Base-by-base conservation (phyloP, 2,329 filamentous ascomycete species). In the Hypoxylon sp. region DNA sequence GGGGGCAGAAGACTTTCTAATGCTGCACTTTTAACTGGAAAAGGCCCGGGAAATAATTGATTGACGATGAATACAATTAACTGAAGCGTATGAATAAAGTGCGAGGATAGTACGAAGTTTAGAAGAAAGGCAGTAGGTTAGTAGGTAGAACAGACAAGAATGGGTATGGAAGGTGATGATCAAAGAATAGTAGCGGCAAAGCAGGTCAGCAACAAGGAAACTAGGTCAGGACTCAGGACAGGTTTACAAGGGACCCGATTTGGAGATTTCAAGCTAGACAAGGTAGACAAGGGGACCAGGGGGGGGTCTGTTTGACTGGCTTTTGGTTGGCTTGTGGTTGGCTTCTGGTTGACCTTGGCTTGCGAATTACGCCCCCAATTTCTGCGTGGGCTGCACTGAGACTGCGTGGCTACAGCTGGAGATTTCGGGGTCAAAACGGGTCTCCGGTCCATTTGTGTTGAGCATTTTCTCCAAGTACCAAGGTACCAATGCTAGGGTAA, bases 131-230 rank as follows among this genome's bases (percentile, higher is more conserved):
- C 69, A 71, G 72, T 73, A 37, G 24, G 27, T 59, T 51, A 47
- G 48, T 31, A 42, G 29, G 31, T 24, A 54, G 50, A 54, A 55
- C 21, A 57, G 60, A 67, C 62, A 47, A 67, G 67, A 67, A 64
- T 63, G 59, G 63, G 52, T 62, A 67, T 64, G 64, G 67, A 69
- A 69, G 64, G 64, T 65, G 67, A 67, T 62, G 67, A 69, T 69
- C 67, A 66, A 55, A 69, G 46, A 50, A 39, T 48, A 60, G 53
- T 60, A 48, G 29, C 32, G 44, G 39, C 31, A 51, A 27, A 57
- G 51, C 54, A 42, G 51, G 50, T 52, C 51, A 58, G 44, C 35
- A 60, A 47, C 29, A 62, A 19, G 51, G 31, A 54, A 32, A 24
- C n/a, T 42, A 42, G 59, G 17, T 31, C 21, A n/a, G 46, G n/a